A percentile compares a stretch with the other conserved stretches of the same genome.
These are phyloP conservation scores for Candida tammaniensis DNA, from an alignment of 805 yeast genomes.

Conservation along the genomic window DNA sequence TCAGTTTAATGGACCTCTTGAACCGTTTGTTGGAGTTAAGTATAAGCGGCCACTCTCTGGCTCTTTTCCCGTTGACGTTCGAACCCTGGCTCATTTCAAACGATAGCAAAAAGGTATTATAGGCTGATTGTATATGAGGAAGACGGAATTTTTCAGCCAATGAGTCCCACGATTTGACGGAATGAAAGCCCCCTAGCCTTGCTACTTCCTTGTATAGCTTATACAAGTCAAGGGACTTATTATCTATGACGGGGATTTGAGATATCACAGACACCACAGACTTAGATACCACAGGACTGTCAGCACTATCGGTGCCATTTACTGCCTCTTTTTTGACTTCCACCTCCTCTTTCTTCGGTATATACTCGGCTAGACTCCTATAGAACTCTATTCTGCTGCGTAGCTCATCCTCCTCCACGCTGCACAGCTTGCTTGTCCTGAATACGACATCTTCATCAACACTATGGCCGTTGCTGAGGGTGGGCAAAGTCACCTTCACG, in stretches of 20 bases:
- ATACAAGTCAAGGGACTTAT: conserved; percentile 4
- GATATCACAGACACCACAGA: not conserved
- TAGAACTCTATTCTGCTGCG: conserved; percentile 1
- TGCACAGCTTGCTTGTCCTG: not conserved
- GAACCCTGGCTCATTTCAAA: not conserved
- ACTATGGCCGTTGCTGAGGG: not conserved
- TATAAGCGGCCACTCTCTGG: conserved; percentile 35
- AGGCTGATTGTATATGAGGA: not conserved
- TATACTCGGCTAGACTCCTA: not conserved
- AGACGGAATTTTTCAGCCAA: conserved; percentile 2
- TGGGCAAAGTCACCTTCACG: conserved; percentile 50
- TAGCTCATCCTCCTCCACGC: conserved; percentile 1
- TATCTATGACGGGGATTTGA: conserved; percentile 1
- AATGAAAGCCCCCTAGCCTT: conserved; percentile 2
- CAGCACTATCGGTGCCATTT: conserved; percentile 1
- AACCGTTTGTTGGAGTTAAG: conserved; percentile 45
- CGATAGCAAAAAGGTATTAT: not conserved
- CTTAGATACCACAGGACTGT: conserved; percentile 1
- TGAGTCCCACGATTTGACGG: not conserved
- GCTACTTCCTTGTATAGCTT: conserved; percentile 5
- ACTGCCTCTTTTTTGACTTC: no score
- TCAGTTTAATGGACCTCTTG: conserved; percentile 43
- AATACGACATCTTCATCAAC: not conserved
- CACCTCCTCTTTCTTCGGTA: no score
- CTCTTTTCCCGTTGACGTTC: no score